Conservation (phyloP, 257 asterid genomes). For the Knoxia roxburghii region DNA sequence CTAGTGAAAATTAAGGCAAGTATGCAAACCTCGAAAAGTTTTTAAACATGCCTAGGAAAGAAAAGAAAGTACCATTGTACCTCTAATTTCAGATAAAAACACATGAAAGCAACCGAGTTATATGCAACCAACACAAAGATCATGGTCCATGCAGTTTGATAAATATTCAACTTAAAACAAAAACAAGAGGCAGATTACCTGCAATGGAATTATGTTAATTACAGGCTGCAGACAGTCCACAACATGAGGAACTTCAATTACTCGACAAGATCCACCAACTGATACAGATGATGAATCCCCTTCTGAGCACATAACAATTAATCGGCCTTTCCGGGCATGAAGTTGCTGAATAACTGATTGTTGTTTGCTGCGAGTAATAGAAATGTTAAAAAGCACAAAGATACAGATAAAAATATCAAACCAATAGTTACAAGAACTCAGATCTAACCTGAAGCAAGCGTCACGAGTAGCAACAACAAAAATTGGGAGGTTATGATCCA, state of each 20-base stretch:
- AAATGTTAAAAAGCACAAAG: constrained; percentile 11
- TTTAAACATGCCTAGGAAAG: neutral
- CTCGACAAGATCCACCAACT: constrained; percentile 82
- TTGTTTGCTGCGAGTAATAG: constrained; percentile 63
- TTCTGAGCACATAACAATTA: constrained; percentile 82
- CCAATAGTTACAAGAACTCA: neutral
- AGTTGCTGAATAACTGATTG: constrained; percentile 98
- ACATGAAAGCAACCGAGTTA: neutral
- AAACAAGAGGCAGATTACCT: constrained; percentile 43
- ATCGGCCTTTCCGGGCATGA: constrained; percentile 95
- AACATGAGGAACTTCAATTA: constrained; percentile 82
- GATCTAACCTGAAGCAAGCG: constrained; percentile 79
- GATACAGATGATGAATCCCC: constrained; percentile 81
- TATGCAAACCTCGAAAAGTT: neutral
- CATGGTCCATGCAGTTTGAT: neutral
- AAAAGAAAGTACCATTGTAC: neutral
- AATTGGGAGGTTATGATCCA: constrained; percentile 88
- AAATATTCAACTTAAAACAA: neutral
- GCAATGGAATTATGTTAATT: constrained; percentile 83
- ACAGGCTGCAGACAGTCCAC: constrained; percentile 98
- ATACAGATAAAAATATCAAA: neutral
- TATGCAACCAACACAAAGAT: neutral
- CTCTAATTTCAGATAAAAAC: neutral
- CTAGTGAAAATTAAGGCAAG: neutral
- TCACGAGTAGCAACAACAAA: constrained; percentile 93